A percentile compares a stretch with the other conserved stretches of the same genome.
Evolutionary conservation across 495 filamentous ascomycete genomes (phyloP).

Genomic region (Tuber microsphaerosporum): DNA sequence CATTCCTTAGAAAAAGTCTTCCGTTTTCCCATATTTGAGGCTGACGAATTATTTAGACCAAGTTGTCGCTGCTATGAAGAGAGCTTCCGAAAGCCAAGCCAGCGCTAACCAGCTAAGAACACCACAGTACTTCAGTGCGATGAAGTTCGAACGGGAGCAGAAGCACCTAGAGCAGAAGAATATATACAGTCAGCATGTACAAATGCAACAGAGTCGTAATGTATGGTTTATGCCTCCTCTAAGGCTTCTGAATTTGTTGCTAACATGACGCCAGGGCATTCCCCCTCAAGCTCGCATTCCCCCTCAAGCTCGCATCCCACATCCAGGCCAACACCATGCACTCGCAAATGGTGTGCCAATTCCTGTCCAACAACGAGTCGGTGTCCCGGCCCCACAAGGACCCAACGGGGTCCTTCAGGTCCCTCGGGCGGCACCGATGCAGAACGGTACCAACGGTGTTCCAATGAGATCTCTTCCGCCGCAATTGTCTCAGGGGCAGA

Average conservation of each 20-base stretch:
- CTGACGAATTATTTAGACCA: neutral
- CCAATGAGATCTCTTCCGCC: constrained; percentile 16
- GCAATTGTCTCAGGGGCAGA: constrained; percentile 20
- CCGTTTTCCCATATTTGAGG: neutral
- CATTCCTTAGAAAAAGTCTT: neutral
- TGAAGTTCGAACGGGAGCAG: constrained; percentile 77
- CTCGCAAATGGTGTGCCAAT: constrained; percentile 27
- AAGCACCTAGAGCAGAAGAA: constrained; percentile 68
- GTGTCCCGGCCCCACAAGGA: neutral
- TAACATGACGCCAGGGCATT: neutral
- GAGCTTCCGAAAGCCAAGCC: constrained; percentile 41
- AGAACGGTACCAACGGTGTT: constrained; percentile 32
- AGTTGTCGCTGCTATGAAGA: constrained; percentile 42
- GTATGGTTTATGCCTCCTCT: constrained; percentile 13
- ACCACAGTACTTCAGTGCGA: constrained; percentile 77
- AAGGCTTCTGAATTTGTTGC: neutral
- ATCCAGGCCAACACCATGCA: constrained; percentile 23
- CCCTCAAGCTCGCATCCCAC: constrained; percentile 27
- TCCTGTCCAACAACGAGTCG: constrained; percentile 13
- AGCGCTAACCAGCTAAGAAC: constrained; percentile 52
- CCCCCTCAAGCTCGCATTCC: constrained; percentile 26
- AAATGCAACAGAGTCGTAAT: constrained; percentile 20
- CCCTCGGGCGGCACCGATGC: constrained; percentile 19
- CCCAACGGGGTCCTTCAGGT: neutral
- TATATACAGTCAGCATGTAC: constrained; percentile 23